Percentiles rank a stretch among this genome's conserved stretches.
These are phyloP conservation scores for Maudiozyma barnettii DNA, from an alignment of 805 yeast species.

Conservation along the genomic window DNA sequence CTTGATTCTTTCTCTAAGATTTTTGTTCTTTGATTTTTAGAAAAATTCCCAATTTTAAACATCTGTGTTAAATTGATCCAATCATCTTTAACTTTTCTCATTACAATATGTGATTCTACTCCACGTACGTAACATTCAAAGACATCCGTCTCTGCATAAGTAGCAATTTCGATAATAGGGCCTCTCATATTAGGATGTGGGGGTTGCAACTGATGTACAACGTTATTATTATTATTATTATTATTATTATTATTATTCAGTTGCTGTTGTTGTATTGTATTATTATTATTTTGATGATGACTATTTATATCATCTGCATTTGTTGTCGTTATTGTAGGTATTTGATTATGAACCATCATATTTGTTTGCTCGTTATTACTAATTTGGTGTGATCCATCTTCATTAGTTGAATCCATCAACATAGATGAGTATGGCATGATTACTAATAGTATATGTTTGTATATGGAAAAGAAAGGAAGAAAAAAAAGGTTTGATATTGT, in stretches of 20 bases:
- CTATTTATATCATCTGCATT: background rate
- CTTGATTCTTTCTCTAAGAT: slow-evolving; percentile 69
- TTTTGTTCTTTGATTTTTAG: slow-evolving; percentile 71
- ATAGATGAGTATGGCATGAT: slow-evolving; percentile 1
- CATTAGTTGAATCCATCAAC: background rate
- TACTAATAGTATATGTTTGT: too few species aligned
- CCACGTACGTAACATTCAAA: slow-evolving; percentile 58
- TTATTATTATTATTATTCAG: background rate
- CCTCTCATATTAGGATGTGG: background rate
- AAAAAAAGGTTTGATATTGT: background rate
- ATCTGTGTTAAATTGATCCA: slow-evolving; percentile 91
- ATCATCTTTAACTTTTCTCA: slow-evolving; percentile 84
- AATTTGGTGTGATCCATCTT: too few species aligned
- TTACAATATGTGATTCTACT: slow-evolving; percentile 31
- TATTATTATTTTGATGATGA: background rate
- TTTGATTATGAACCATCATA: background rate
- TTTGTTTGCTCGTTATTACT: background rate
- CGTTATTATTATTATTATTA: background rate
- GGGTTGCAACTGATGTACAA: background rate
- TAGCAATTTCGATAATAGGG: slow-evolving; percentile 32
- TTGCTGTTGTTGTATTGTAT: background rate
- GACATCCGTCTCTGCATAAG: slow-evolving; percentile 44
- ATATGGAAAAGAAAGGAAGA: background rate
- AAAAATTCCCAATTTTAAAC: slow-evolving; percentile 65
- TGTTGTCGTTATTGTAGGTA: slow-evolving; percentile 4